These are phyloP conservation scores for Lagenidium sp. DNA, from an alignment of 352 stramenopile genomes.

Conservation along the genomic window DNA sequence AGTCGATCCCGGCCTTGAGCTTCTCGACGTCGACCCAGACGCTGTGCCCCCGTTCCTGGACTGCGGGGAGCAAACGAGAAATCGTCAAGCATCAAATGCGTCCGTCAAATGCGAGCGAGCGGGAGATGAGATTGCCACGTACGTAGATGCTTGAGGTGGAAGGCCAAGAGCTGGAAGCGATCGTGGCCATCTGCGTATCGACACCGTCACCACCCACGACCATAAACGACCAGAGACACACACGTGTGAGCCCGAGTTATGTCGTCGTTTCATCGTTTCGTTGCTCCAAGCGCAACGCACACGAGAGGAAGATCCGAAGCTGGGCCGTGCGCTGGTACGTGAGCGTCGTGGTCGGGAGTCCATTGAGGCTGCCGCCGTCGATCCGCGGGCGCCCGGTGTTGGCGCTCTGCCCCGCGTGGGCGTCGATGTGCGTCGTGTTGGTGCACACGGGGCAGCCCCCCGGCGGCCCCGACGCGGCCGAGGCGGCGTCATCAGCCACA, in stretches of 20 bases:
- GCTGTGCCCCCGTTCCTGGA: constrained; percentile 45
- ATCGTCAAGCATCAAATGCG: no score
- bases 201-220: background rate
- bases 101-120: no score
- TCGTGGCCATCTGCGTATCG: constrained; percentile 50
- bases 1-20: constrained; percentile 60
- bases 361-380: no score
- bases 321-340: constrained; percentile 30
- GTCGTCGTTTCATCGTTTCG: no score
- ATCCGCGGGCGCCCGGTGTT: no score
- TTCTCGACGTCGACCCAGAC: constrained; percentile 73
- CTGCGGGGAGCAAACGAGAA: constrained; percentile 14
- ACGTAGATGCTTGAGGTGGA: constrained; percentile 59
- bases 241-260: no score
- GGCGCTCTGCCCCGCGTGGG: no score
- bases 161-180: constrained; percentile 57
- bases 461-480: no score
- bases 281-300: constrained; percentile 25
- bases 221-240: no score
- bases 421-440: no score
- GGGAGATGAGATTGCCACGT: constrained; percentile 3
- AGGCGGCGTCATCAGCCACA: no score
- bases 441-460: no score
- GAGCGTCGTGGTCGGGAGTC: background rate
- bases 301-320: constrained; percentile 73